These are phyloP conservation scores for Truncatella angustata DNA, from an alignment of 2,329 filamentous ascomycete genomes.

Conservation along the genomic window DNA sequence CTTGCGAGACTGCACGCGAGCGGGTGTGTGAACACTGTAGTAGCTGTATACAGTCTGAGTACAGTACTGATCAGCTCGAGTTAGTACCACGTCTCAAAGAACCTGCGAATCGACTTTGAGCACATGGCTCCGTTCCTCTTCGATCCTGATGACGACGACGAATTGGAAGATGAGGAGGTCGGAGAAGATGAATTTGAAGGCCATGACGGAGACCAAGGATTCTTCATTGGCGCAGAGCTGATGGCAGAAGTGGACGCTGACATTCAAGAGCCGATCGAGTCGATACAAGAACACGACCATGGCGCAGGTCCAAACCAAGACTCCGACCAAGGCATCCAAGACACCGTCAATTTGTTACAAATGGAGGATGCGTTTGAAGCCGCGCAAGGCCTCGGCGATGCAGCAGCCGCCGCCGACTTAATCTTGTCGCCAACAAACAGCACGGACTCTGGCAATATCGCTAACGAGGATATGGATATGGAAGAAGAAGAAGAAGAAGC, in stretches of 20 bases:
- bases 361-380: too few relatives aligned
- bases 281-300: background rate
- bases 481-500: too few relatives aligned
- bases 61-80: background rate
- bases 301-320: background rate
- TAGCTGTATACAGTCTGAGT: background rate
- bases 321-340: background rate
- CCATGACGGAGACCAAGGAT: background rate
- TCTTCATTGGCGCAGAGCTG: background rate
- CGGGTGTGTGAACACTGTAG: background rate
- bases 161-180: background rate
- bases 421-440: too few relatives aligned
- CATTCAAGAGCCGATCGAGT: background rate
- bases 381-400: too few relatives aligned
- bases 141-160: background rate
- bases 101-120: background rate
- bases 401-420: too few relatives aligned
- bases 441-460: too few relatives aligned
- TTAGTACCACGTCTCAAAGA: slow-evolving; percentile 4
- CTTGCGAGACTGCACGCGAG: slow-evolving; percentile 11
- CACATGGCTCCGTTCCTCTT: background rate
- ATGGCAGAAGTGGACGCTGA: background rate
- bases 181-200: background rate
- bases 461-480: too few relatives aligned
- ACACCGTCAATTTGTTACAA: background rate